Evolutionary conservation across 352 stramenopile genomes (phyloP).

Genomic region (Pythium aphanidermatum): DNA sequence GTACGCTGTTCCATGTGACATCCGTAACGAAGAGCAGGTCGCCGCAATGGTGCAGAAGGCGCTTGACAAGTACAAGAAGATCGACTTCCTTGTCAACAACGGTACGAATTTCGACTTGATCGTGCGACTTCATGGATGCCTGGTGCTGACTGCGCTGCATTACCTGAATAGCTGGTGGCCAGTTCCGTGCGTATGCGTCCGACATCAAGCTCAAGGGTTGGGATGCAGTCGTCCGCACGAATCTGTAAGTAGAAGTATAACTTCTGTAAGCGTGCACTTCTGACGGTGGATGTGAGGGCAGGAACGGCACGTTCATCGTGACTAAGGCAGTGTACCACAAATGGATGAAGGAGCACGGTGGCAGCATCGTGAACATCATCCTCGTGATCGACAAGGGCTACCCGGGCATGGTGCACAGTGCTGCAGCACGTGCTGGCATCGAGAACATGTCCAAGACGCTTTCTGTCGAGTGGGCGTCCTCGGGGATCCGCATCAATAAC

Average conservation of each 20-base stretch:
- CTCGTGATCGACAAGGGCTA: constrained; percentile 93
- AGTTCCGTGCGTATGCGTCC: constrained; percentile 88
- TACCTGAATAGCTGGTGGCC: constrained; percentile 62
- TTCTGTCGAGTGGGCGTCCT: constrained; percentile 91
- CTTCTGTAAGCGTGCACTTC: not conserved
- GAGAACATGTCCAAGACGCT: constrained; percentile 94
- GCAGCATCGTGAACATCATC: constrained; percentile 95
- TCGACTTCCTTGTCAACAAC: constrained; percentile 94
- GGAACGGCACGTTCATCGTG: constrained; percentile 89
- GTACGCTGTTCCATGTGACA: constrained; percentile 65
- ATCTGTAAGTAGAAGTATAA: constrained; percentile 44
- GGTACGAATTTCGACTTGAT: constrained; percentile 20
- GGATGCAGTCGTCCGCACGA: constrained; percentile 90
- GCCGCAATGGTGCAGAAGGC: constrained; percentile 30
- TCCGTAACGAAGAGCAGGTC: constrained; percentile 63
- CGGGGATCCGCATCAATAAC: constrained; percentile 90
- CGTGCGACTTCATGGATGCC: not conserved
- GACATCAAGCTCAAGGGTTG: constrained; percentile 90
- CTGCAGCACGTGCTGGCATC: constrained; percentile 87
- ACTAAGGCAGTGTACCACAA: constrained; percentile 90
- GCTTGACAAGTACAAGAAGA: constrained; percentile 69
- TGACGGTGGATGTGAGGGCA: constrained; percentile 9
- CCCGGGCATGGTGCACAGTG: constrained; percentile 87
- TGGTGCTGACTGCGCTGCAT: not conserved
- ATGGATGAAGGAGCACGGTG: constrained; percentile 92